Evolutionary conservation across 495 filamentous ascomycete species (phyloP), one percentile per base, ranked within the genome.

Genomic region (Hypoxylon subgilvum): DNA sequence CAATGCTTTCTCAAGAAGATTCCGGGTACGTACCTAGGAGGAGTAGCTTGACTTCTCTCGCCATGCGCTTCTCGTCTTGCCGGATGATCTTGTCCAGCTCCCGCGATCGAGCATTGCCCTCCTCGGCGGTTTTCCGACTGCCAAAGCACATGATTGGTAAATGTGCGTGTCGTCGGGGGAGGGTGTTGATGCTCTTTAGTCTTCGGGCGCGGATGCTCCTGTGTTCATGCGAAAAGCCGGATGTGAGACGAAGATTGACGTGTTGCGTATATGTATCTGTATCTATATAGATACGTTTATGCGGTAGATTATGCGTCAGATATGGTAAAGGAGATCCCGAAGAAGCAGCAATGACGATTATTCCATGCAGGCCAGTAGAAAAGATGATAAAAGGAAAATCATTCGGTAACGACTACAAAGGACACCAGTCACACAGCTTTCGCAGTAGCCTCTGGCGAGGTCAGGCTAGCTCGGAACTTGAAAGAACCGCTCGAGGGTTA

Each of bases 11-110:
- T 28, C 38, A 38, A 39, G 17, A 48, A 40, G 28, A 63, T 17
- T 4, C 8, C 28, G 22, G 42, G 34, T 67, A 75, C 84, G 53
- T 74, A 93, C 90, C 90, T 53, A 95, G 77, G 40, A 96, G 80
- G 57, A 95, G 72, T 35, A 95, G 83, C 76, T 95, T 96, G 64
- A 95, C 88, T 47, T 91, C 88, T 58, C 85, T 85, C 28, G 86
- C 75, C 81, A 89, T 80, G 49, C 80, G 80, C 77, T 92, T 94
- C 76, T 93, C 90, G 72, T 95, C 91, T 48, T 82, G 82, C 51
- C 88, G 86, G 63, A 96, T 83, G 36, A 81, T 68, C 69, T 85
- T 86, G 50, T 96, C 91, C 49, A 96, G 88, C 69, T 91, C 86
- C 41, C 77, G 74, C 57, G 83, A 86, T 54, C 77, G 76, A 40